Percentiles rank a stretch among this genome's conserved stretches.
Conservation (phyloP, 306 rosid genomes). For the Geum urbanum region DNA sequence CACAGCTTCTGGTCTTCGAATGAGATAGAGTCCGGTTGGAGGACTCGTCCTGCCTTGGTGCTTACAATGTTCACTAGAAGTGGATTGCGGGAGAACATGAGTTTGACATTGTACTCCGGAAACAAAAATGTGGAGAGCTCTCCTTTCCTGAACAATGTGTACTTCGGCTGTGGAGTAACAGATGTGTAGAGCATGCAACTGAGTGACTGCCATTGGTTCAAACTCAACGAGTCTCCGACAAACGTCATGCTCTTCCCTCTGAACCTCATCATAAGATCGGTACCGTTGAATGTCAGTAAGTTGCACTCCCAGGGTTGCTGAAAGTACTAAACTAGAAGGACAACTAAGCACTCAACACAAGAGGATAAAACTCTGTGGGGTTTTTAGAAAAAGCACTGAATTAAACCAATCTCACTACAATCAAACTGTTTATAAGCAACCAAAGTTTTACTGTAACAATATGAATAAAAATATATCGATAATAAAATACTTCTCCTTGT, state of each 20-base stretch:
- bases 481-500: too few relatives aligned
- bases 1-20: conserved; percentile 24
- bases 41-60: conserved; percentile 17
- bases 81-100: conserved; percentile 31
- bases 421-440: too few relatives aligned
- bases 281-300: conserved; percentile 44
- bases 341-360: too few relatives aligned
- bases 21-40: conserved; percentile 33
- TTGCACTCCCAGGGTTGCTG: conserved; percentile 45
- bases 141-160: conserved; percentile 22
- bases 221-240: conserved; percentile 44
- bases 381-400: too few relatives aligned
- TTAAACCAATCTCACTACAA: too few relatives aligned
- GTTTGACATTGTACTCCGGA: conserved; percentile 21
- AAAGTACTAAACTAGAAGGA: too few relatives aligned
- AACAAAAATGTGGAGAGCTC: conserved; percentile 33
- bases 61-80: conserved; percentile 27
- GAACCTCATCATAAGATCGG: conserved; percentile 19
- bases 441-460: too few relatives aligned
- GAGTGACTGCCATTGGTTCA: conserved; percentile 48
- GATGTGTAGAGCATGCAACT: conserved; percentile 38
- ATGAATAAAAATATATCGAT: too few relatives aligned
- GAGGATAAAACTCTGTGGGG: too few relatives aligned
- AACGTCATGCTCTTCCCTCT: conserved; percentile 36
- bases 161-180: conserved; percentile 16